Percentiles rank a stretch among this genome's conserved stretches.
Conservation (phyloP, 345 rosid genomes). For the Firmiana major region DNA sequence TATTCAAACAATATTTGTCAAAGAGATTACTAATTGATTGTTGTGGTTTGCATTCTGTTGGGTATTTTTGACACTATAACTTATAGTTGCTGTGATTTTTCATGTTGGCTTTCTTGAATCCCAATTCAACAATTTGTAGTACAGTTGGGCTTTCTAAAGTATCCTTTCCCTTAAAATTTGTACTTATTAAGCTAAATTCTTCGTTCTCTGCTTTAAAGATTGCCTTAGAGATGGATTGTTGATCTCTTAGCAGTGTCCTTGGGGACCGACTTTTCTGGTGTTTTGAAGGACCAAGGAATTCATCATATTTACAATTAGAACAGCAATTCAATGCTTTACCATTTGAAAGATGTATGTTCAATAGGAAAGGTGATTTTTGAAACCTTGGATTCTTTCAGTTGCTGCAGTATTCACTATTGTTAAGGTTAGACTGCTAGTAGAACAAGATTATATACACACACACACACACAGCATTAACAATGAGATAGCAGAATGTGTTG, state of each 20-base stretch:
- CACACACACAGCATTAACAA: not conserved
- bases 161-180: not conserved
- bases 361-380: not conserved
- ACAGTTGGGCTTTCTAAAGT: not conserved
- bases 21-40: not conserved
- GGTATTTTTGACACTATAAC: not conserved
- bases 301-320: not conserved
- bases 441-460: not conserved
- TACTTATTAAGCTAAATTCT: not conserved
- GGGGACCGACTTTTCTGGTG: not conserved
- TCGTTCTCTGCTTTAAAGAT: not conserved
- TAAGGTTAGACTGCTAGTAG: not conserved
- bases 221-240: not conserved
- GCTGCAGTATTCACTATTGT: not conserved
- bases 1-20: not conserved
- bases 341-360: not conserved
- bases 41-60: not conserved
- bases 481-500: not conserved
- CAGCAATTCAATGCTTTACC: not conserved
- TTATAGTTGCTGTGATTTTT: too few relatives aligned
- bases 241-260: not conserved
- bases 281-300: not conserved
- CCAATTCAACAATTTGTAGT: not conserved
- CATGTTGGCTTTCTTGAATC: not conserved
- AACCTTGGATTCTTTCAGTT: not conserved